Conservation (phyloP, 371 early-diverging fungal genomes). For the Circinella minor region DNA sequence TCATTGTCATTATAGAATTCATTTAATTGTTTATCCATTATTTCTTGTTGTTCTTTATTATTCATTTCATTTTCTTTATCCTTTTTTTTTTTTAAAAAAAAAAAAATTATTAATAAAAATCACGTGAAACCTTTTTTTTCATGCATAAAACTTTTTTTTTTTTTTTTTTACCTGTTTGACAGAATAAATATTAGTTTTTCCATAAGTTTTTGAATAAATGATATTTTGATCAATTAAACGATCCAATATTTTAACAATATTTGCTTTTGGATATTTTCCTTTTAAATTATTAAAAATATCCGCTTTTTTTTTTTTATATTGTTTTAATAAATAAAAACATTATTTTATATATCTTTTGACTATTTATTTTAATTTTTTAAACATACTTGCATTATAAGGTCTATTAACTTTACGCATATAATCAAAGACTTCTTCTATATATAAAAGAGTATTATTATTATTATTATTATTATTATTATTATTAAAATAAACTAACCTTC, state of each 20-base stretch:
- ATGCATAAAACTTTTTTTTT: neutral
- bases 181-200: conserved; percentile 23
- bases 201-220: conserved; percentile 19
- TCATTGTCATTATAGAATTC: neutral
- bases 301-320: conserved; percentile 9
- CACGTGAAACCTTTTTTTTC: neutral
- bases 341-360: too few species aligned
- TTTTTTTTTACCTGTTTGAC: conserved; percentile 21
- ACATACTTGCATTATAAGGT: conserved; percentile 27
- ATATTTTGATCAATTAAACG: conserved; percentile 13
- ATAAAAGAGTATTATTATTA: too few species aligned
- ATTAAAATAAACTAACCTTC: too few species aligned
- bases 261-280: conserved; percentile 22
- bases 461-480: too few species aligned
- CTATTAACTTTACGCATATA: conserved; percentile 29
- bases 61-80: neutral
- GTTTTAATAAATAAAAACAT: too few species aligned
- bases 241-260: conserved; percentile 19
- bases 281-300: conserved; percentile 29
- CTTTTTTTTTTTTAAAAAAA: neutral
- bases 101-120: too few species aligned
- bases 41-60: neutral
- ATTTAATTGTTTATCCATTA: neutral
- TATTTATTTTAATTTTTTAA: too few species aligned
- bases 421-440: conserved; percentile 19